Percentiles rank a stretch among this genome's conserved stretches.
These are phyloP conservation scores for Endocarpon pusillum DNA, from an alignment of 495 filamentous ascomycete genomes.

Conservation along the genomic window DNA sequence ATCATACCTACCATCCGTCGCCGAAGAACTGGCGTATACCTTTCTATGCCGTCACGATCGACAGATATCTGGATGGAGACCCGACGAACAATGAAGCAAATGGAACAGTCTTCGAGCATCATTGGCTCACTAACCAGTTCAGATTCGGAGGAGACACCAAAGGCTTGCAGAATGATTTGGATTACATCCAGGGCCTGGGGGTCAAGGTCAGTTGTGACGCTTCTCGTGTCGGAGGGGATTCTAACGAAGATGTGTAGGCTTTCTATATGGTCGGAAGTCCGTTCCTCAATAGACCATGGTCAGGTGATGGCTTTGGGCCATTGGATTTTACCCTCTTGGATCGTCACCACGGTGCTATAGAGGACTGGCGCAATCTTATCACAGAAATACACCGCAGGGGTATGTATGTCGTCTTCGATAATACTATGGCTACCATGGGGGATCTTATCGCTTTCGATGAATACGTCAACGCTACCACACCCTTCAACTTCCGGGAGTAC, in stretches of 20 bases:
- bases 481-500: constrained; percentile 25
- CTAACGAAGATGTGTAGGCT: no score
- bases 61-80: constrained; percentile 26
- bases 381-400: constrained; percentile 19
- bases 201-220: constrained; percentile 18
- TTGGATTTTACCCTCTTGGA: constrained; percentile 24
- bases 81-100: constrained; percentile 17
- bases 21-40: constrained; percentile 28
- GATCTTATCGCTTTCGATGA: constrained; percentile 31
- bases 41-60: constrained; percentile 23
- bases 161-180: constrained; percentile 19
- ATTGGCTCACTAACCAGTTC: constrained; percentile 21
- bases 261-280: constrained; percentile 23
- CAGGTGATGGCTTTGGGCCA: constrained; percentile 24
- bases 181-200: constrained; percentile 25
- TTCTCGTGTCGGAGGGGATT: no score
- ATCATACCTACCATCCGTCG: constrained; percentile 23
- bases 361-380: constrained; percentile 19
- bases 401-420: constrained; percentile 26
- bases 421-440: constrained; percentile 25
- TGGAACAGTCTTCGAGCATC: constrained; percentile 19
- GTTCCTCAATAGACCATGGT: constrained; percentile 26
- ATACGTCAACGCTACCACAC: constrained; percentile 24
- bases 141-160: constrained; percentile 23
- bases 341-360: constrained; percentile 20